phyloP scores from a whole-genome alignment of 148 eudicot genomes.

The Heliamphora exappendiculata region DNA sequence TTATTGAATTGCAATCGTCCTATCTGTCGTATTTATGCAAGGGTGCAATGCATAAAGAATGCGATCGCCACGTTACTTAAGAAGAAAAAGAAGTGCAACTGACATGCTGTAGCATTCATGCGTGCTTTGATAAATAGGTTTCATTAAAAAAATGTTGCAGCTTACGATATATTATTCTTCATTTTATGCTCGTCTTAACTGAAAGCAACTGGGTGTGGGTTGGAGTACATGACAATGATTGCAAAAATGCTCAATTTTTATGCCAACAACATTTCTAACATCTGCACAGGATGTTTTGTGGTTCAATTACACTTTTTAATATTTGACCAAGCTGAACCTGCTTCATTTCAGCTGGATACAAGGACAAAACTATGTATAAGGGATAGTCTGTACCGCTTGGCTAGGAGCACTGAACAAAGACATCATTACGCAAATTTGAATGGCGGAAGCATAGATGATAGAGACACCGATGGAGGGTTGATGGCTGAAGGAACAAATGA shows the following conservation, averaged over 20 bases:
- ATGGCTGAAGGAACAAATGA: constrained; percentile 43
- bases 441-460: constrained; percentile 30
- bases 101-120: not conserved
- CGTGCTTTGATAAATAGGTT: not conserved
- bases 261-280: not conserved
- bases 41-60: not conserved
- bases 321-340: constrained; percentile 21
- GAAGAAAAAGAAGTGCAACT: not conserved
- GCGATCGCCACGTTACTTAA: not conserved
- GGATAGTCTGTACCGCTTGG: constrained; percentile 89
- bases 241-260: not conserved
- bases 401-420: constrained; percentile 77
- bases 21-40: not conserved
- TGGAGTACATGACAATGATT: not conserved
- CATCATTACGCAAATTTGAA: constrained; percentile 42
- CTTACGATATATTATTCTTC: not conserved
- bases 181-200: not conserved
- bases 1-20: not conserved
- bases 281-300: not conserved
- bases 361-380: constrained; percentile 81
- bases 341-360: constrained; percentile 55
- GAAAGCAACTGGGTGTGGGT: not conserved
- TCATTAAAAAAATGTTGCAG: not conserved
- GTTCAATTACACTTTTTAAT: not conserved
- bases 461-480: constrained; percentile 33